phyloP scores from a whole-genome alignment of 2,329 filamentous ascomycete genomes.

The Ceratocystis cubensis region DNA sequence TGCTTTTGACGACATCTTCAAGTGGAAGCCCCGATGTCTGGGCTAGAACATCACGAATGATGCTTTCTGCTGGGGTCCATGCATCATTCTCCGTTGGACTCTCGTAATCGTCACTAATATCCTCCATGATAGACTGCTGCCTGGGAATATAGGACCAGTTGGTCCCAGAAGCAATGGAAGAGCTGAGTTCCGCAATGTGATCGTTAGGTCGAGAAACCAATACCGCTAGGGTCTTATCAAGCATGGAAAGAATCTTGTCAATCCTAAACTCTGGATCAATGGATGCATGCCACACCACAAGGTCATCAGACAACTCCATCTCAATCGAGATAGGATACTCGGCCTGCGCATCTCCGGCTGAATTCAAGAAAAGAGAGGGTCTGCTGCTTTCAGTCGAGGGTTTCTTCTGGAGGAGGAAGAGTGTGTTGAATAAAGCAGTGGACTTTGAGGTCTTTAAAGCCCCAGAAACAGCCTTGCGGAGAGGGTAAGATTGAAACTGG shows the following conservation, averaged over 20 bases:
- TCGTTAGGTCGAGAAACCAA: conserved; percentile 21
- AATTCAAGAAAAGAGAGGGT: conserved; percentile 1
- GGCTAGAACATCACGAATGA: conserved; percentile 38
- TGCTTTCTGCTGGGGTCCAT: conserved; percentile 30
- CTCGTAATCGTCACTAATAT: not conserved
- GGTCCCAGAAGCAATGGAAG: not conserved
- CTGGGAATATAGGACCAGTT: not conserved
- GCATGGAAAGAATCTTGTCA: conserved; percentile 39
- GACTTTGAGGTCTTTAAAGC: conserved; percentile 22
- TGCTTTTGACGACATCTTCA: conserved; percentile 44
- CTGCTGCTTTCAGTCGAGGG: not conserved
- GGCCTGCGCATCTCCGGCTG: conserved; percentile 38
- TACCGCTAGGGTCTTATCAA: conserved; percentile 36
- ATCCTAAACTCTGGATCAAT: conserved; percentile 48
- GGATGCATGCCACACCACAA: conserved; percentile 58
- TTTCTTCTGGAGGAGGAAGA: conserved; percentile 39
- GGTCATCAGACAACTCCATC: conserved; percentile 48
- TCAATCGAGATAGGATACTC: conserved; percentile 78
- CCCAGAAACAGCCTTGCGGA: conserved; percentile 52
- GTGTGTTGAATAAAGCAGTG: conserved; percentile 39
- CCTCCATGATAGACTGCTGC: not conserved
- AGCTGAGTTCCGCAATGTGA: conserved; percentile 34
- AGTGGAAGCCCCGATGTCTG: conserved; percentile 49
- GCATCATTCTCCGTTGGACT: not conserved
- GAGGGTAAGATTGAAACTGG: conserved; percentile 64